Conservation (phyloP, 1,284 basidiomycete genomes). For the Cystobasidium pallidum region DNA sequence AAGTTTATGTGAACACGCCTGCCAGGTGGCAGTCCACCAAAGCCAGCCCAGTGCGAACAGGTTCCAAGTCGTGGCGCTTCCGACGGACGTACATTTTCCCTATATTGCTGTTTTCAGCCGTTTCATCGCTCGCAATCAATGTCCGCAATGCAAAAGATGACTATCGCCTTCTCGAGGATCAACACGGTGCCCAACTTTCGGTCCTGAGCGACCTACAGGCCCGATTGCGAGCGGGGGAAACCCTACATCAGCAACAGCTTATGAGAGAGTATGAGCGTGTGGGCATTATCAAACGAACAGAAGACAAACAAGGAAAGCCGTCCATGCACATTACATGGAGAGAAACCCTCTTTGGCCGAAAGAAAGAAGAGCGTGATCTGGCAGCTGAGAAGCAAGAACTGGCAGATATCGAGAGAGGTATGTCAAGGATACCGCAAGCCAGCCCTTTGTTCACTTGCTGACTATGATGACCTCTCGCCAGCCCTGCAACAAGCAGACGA, state of each 20-base stretch:
- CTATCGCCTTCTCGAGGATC: conserved; percentile 28
- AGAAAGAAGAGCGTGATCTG: conserved; percentile 45
- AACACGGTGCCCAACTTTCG: conserved; percentile 47
- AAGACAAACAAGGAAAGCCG: conserved; percentile 22
- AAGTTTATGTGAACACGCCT: background rate
- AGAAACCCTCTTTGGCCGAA: conserved; percentile 51
- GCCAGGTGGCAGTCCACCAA: conserved; percentile 12
- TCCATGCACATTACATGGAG: conserved; percentile 46
- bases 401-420: conserved; percentile 50
- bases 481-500: background rate
- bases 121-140: conserved; percentile 51
- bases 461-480: background rate
- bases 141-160: conserved; percentile 48
- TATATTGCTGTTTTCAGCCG: conserved; percentile 49
- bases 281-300: conserved; percentile 33
- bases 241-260: conserved; percentile 42
- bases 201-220: conserved; percentile 45
- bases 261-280: conserved; percentile 49
- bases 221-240: background rate
- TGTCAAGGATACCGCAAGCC: too few species aligned
- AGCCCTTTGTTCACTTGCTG: too few species aligned
- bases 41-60: background rate
- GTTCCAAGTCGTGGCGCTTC: background rate
- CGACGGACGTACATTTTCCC: conserved; percentile 46
- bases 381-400: conserved; percentile 44